Evolutionary conservation across 1,284 basidiomycete genomes (phyloP).

Genomic region (Ganoderma lingzhi): DNA sequence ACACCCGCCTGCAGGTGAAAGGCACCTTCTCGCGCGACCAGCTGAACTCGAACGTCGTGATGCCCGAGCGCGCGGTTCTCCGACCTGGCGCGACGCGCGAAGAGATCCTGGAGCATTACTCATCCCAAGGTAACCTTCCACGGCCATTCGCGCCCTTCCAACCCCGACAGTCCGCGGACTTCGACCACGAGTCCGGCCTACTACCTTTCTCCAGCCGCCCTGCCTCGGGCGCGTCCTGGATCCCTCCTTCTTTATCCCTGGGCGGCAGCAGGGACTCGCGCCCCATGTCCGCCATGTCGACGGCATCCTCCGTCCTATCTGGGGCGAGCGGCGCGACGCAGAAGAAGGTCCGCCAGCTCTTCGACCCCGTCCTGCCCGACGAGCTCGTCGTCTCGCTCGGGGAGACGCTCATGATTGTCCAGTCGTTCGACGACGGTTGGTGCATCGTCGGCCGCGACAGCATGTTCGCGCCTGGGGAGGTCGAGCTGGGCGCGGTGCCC

Average conservation of each 20-base stretch:
- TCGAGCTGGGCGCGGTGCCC: conserved; percentile 73
- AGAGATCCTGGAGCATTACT: conserved; percentile 55
- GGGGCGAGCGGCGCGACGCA: conserved; percentile 44
- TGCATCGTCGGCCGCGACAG: conserved; percentile 70
- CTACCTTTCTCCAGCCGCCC: conserved; percentile 29
- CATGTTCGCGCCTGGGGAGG: conserved; percentile 52
- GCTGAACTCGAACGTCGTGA: conserved; percentile 53
- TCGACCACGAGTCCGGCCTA: conserved; percentile 10
- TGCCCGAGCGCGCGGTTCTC: conserved; percentile 59
- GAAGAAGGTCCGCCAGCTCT: conserved; percentile 67
- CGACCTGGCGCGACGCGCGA: conserved; percentile 47
- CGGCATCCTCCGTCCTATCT: conserved; percentile 49
- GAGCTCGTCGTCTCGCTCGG: conserved; percentile 66
- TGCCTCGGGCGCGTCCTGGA: conserved; percentile 37
- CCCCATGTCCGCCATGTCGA: conserved; percentile 35
- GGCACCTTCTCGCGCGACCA: conserved; percentile 53
- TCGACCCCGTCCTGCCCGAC: conserved; percentile 73
- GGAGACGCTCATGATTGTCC: conserved; percentile 66
- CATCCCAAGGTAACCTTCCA: conserved; percentile 55
- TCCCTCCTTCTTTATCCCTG: conserved; percentile 44
- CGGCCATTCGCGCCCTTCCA: conserved; percentile 52
- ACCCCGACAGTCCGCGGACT: conserved; percentile 40
- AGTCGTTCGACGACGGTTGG: conserved; percentile 77
- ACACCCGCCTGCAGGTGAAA: conserved; percentile 19
- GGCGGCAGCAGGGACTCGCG: conserved; percentile 43